Conservation (phyloP, 2,329 filamentous ascomycete species). For the Ascochyta rabiei region DNA sequence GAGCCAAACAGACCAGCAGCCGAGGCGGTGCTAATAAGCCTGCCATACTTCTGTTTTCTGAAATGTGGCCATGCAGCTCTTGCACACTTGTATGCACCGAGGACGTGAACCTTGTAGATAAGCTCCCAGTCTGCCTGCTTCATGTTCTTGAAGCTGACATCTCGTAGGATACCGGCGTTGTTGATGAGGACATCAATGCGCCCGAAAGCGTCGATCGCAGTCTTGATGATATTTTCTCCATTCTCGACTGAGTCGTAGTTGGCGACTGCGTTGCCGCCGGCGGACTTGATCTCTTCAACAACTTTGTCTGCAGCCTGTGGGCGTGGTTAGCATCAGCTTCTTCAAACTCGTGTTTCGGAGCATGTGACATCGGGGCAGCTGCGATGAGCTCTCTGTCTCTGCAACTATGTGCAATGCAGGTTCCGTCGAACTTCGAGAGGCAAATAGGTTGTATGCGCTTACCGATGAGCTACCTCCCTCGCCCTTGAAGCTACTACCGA, state of each 20-base stretch:
- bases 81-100: slow-evolving; percentile 93
- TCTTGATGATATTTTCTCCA: slow-evolving; percentile 92
- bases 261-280: slow-evolving; percentile 92
- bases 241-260: slow-evolving; percentile 97
- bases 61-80: slow-evolving; percentile 96
- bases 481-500: slow-evolving; percentile 91
- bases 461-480: slow-evolving; percentile 89
- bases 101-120: slow-evolving; percentile 89
- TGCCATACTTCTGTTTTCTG: slow-evolving; percentile 97
- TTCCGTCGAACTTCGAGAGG: no score
- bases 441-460: slow-evolving; percentile 32
- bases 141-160: slow-evolving; percentile 99
- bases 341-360: neutral
- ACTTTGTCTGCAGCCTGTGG: slow-evolving; percentile 78
- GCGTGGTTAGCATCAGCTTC: slow-evolving; percentile 17
- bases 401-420: neutral
- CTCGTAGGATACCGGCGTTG: slow-evolving; percentile 94
- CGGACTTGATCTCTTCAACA: slow-evolving; percentile 81
- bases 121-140: slow-evolving; percentile 97
- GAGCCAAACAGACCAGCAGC: slow-evolving; percentile 93
- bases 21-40: slow-evolving; percentile 96
- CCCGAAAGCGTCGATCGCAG: slow-evolving; percentile 78
- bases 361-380: slow-evolving; percentile 1
- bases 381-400: neutral
- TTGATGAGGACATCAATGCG: slow-evolving; percentile 96